Conservation (phyloP, 768 basidiomycete genomes). For the Suillus luteus region DNA sequence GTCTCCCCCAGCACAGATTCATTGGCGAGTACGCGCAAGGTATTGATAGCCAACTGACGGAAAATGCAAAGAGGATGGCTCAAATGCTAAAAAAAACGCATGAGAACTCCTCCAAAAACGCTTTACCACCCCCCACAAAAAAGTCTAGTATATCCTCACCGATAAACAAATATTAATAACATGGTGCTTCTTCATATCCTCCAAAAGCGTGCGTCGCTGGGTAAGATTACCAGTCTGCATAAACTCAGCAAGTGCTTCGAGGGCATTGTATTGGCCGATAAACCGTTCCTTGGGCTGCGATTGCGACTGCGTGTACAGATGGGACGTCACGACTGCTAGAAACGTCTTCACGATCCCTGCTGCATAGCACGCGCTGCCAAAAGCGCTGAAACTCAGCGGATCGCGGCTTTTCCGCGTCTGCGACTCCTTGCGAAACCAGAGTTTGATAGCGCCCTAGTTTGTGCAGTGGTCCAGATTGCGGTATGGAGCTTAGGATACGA, state of each 20-base stretch:
- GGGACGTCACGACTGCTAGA: constrained; percentile 23
- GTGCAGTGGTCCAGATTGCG: neutral
- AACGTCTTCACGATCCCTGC: constrained; percentile 33
- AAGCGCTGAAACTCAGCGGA: constrained; percentile 14
- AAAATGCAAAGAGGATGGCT: constrained; percentile 27
- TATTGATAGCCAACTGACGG: constrained; percentile 22
- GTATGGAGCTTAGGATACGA: neutral
- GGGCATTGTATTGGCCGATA: constrained; percentile 27
- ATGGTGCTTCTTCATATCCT: constrained; percentile 27
- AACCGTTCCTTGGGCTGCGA: constrained; percentile 16
- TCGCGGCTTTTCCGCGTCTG: neutral
- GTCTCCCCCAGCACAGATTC: constrained; percentile 27
- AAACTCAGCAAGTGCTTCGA: constrained; percentile 24
- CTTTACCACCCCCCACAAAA: no score
- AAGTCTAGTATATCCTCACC: constrained; percentile 13
- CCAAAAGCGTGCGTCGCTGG: constrained; percentile 24
- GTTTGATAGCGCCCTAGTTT: constrained; percentile 21
- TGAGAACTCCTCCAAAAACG: neutral
- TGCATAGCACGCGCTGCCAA: constrained; percentile 25
- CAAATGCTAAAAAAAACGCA: constrained; percentile 18
- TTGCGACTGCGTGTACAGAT: constrained; percentile 16
- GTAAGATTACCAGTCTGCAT: constrained; percentile 22
- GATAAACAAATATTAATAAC: constrained; percentile 25
- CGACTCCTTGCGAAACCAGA: constrained; percentile 1
- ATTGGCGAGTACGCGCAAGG: constrained; percentile 22